phyloP scores from a whole-genome alignment of 352 stramenopile species.

The Halophytophthora batemanensis region DNA sequence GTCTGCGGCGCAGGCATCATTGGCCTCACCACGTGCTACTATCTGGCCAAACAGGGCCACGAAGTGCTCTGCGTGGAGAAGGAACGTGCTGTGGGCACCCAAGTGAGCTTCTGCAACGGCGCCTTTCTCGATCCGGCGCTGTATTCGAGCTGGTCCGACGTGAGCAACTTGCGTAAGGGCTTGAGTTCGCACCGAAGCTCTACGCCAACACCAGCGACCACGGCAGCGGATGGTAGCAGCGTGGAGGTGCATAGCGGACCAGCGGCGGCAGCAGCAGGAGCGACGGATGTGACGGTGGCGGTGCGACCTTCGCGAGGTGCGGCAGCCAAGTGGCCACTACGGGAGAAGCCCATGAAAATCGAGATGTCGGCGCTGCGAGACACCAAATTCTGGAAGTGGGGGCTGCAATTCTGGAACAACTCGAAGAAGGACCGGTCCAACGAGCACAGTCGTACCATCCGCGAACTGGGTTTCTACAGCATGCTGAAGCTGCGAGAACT shows the following conservation, averaged over 20 bases:
- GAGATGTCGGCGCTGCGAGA: slow-evolving; percentile 80
- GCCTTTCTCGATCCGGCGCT: slow-evolving; percentile 81
- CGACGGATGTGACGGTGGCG: slow-evolving; percentile 21
- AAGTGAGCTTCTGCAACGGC: slow-evolving; percentile 79
- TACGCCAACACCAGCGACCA: slow-evolving; percentile 14
- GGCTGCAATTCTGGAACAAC: slow-evolving; percentile 82
- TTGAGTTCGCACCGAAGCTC: slow-evolving; percentile 6
- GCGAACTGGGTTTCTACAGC: slow-evolving; percentile 83
- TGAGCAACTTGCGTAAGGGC: slow-evolving; percentile 57
- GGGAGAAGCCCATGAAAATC: slow-evolving; percentile 80
- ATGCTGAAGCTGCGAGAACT: slow-evolving; percentile 83
- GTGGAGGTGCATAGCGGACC: slow-evolving; percentile 32
- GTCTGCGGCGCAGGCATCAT: slow-evolving; percentile 86
- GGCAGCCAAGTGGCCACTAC: slow-evolving; percentile 31
- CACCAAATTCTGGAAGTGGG: slow-evolving; percentile 87
- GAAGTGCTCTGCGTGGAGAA: slow-evolving; percentile 87
- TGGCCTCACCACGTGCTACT: slow-evolving; percentile 82
- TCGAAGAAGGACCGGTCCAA: slow-evolving; percentile 73
- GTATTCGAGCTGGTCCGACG: slow-evolving; percentile 80
- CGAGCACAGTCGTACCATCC: slow-evolving; percentile 76
- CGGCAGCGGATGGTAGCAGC: slow-evolving; percentile 27
- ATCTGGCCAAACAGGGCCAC: slow-evolving; percentile 80
- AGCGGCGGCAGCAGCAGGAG: slow-evolving; percentile 30
- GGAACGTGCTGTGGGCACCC: slow-evolving; percentile 70
- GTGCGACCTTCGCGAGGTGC: slow-evolving; percentile 16